Base-by-base conservation (phyloP, 495 filamentous ascomycete species). In the Lentithecium fluviatile region DNA sequence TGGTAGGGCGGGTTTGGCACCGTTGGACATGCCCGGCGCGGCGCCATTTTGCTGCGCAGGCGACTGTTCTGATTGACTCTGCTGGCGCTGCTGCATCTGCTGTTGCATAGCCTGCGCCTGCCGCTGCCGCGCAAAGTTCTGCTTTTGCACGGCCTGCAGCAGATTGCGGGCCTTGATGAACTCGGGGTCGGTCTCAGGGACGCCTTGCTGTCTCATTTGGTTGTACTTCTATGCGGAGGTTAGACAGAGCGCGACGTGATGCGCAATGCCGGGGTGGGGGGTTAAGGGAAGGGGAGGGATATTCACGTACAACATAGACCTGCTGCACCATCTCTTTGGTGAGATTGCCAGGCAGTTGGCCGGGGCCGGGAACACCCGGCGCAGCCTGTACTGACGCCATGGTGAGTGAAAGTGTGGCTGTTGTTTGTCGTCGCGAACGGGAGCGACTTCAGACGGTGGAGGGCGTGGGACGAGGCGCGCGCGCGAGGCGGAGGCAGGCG, bases 361-460 rank as follows among this genome's bases (percentile, higher is more conserved):
- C 58, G 12, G 54, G 63, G 43, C 37, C 58, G 17, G 64, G 24
- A 57, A 55, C 47, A 25, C 54, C 64, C n/a, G 58, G 63, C 23
- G 59, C 55, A 8, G 67, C 34, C 75, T 93, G 88, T 65, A 89
- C 82, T 37, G 88, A 91, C 70, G 90, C 84, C 89, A 95, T 95
- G 58, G 29, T 68, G 37, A 10, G 2, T 4, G 26, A n/a, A 26
- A 34, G 23, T 24, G 48, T 29, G 42, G 45, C 32, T 36, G 24
- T 45, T 48, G 34, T 1, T 43, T n/a, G 38, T 21, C 52, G 36
- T 45, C 26, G 49, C 23, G 40, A 38, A 17, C 15, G 20, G 15
- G 37, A 17, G 0, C 43, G 32, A 36, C 29, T 62, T 32, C 6
- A 20, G 20, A 32, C 26, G 25, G n/a, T 34, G 15, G 36, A 40